Base-by-base conservation (phyloP, 345 rosid species). In the Citrus hindsii region DNA sequence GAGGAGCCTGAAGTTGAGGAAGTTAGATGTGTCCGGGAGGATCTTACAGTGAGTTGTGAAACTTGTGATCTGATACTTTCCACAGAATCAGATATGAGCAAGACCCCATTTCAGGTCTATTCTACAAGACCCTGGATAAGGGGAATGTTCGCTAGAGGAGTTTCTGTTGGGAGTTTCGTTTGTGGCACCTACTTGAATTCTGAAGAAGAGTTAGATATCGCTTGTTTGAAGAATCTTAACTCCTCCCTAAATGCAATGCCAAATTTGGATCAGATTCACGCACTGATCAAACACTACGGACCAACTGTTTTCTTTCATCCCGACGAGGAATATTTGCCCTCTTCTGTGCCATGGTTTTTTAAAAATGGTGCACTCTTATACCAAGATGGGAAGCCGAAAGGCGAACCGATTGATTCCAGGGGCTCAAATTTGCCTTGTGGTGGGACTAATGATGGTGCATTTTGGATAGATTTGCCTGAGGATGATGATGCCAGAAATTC, bases 241-340 rank as follows among this genome's bases (percentile, higher is more conserved):
- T 19, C 28, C 3, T 35, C 88, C 4, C 79, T 91, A 64, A 84
- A 81, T 24, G 95, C 94, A 0, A 92, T 95, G 98, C 98, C 98
- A 16, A 90, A 82, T 83, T 85, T 93, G n/a, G 83, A 92, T 73
- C 98, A 95, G 81, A 72, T 93, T 65, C 93, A 92, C 4, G 87
- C 94, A 0, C 79, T 93, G 37, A 92, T 95, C 63, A 27, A 84
- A 69, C 93, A 93, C 58, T 95, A 90, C 8, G 98, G 98, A 37
- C 95, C 98, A 40, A 90, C 91, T 0, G 92, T 95, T 38, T 95
- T 83, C 90, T 95, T 95, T 85, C 98, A 95, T 80, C 98, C 98
- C 0, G 92, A 93, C 14, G 98, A 95, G 77, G 83, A 73, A 70
- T 95, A 84, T 84, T 68, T 95, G 91, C 98, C 98, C 18, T 95